Evolutionary conservation across 345 rosid species (phyloP).

Genomic region (Boechera divaricarpa): DNA sequence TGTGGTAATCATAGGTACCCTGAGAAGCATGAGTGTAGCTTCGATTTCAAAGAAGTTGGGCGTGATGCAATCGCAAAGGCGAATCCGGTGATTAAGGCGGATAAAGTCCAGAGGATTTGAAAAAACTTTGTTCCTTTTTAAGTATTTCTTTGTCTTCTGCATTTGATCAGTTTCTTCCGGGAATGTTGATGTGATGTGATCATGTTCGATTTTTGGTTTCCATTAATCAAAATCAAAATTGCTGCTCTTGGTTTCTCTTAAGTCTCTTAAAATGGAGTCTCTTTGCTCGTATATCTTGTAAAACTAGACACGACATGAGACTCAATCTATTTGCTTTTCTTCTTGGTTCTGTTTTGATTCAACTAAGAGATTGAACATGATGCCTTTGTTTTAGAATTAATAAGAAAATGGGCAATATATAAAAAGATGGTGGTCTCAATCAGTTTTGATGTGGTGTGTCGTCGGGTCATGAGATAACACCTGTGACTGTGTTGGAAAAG

Average conservation of each 20-base stretch:
- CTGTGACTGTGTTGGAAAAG: no score
- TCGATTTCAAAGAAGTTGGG: slow-evolving; percentile 77
- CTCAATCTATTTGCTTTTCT: slow-evolving; percentile 24
- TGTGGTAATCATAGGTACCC: slow-evolving; percentile 84
- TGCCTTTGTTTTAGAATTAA: neutral
- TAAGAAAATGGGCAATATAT: neutral
- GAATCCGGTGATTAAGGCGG: slow-evolving; percentile 72
- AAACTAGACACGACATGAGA: slow-evolving; percentile 1
- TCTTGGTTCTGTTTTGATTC: slow-evolving; percentile 16
- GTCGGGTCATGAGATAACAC: neutral
- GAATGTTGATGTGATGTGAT: slow-evolving; percentile 37
- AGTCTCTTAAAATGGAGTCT: slow-evolving; percentile 11
- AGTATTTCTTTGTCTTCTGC: slow-evolving; percentile 28
- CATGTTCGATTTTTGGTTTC: slow-evolving; percentile 43
- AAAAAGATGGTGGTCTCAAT: neutral
- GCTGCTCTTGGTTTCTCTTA: slow-evolving; percentile 28
- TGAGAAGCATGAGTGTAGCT: slow-evolving; percentile 72
- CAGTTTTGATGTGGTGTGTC: slow-evolving; percentile 7
- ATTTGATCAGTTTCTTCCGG: slow-evolving; percentile 37
- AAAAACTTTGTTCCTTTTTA: neutral
- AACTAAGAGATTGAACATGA: neutral
- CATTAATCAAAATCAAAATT: slow-evolving; percentile 31
- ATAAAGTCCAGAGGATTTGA: slow-evolving; percentile 68
- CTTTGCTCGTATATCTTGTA: slow-evolving; percentile 6
- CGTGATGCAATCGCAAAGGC: slow-evolving; percentile 69